These are phyloP conservation scores for Solanum appendiculatum DNA, from an alignment of 257 asterid genomes.

Conservation along the genomic window DNA sequence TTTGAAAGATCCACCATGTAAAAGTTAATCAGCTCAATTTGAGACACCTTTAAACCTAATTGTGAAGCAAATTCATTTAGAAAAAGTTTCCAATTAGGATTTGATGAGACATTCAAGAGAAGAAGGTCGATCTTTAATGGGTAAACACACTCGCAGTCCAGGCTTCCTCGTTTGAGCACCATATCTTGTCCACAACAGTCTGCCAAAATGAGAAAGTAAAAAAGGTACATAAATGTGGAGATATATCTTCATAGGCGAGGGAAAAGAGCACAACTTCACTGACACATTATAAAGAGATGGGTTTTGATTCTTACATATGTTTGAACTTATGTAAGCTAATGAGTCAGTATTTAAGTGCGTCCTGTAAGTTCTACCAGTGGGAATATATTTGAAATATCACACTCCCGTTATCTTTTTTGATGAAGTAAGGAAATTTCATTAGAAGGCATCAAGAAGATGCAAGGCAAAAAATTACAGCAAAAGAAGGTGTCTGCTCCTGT, in stretches of 20 bases:
- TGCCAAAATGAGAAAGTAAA: slow-evolving; percentile 21
- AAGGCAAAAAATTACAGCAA: not conserved
- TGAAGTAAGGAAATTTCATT: not conserved
- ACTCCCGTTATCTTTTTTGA: not conserved
- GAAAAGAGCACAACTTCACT: not conserved
- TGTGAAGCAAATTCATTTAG: slow-evolving; percentile 70
- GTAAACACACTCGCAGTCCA: slow-evolving; percentile 73
- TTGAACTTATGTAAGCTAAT: not conserved
- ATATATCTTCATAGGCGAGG: not conserved
- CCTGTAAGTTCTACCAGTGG: not conserved
- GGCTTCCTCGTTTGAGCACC: slow-evolving; percentile 71
- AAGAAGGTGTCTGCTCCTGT: not conserved
- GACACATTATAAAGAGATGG: not conserved
- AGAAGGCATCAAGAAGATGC: not conserved
- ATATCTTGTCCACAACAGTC: slow-evolving; percentile 85
- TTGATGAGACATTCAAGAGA: slow-evolving; percentile 73
- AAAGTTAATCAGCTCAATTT: slow-evolving; percentile 88
- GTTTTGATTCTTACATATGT: not conserved
- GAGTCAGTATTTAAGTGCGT: not conserved
- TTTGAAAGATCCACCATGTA: slow-evolving; percentile 62
- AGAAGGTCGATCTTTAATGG: slow-evolving; percentile 85
- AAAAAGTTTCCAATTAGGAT: slow-evolving; percentile 69
- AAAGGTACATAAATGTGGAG: not conserved
- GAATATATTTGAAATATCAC: not conserved
- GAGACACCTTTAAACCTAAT: slow-evolving; percentile 59